Base-by-base conservation (phyloP, 2,329 filamentous ascomycete genomes). In the Epichloe aotearoae region DNA sequence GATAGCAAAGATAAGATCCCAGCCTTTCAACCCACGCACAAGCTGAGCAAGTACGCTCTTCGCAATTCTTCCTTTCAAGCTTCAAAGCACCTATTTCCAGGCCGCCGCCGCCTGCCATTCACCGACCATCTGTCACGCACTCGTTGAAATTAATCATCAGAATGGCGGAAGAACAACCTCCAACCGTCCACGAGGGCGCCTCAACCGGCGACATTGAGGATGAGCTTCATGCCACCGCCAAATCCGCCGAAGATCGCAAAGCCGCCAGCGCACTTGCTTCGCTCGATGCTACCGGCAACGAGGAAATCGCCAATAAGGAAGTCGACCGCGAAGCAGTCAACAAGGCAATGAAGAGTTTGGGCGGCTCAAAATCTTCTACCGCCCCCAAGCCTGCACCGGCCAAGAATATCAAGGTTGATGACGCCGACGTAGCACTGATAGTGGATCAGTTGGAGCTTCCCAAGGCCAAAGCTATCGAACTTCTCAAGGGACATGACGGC, bases 211-310 rank as follows among this genome's bases (percentile, higher is more conserved):
- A 82, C 55, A 70, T 75, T 55, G 78, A 82, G 52, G 77, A 81
- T 54, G 77, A 80, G 58, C 66, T 73, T 57, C 66, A 68, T 36
- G 56, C 66, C 34, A 66, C 70, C 51, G 75, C 76, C 61, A 84
- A 82, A 67, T 80, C 77, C 41, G 84, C 84, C 61, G 84, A 88
- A 67, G 84, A 88, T 69, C 82, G 84, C 67, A 88, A 88, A 67
- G 83, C 84, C 44, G 83, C 83, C 40, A 82, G 82, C 6, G 86
- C 85, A 33, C 78, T 89, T 53, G 84, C 83, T 46, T 78, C 76
- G 54, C 80, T 90, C 57, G 84, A 88, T 19, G 44, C 43, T 5
- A 44, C 43, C 62, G 65, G 70, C 42, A 69, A 72, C 51, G 73
- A 76, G 33, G 69, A 73, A 43, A 60, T 64, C 36, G 61, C 67